phyloP scores from a whole-genome alignment of 2,329 filamentous ascomycete species.

The Hypomyces rosellus region DNA sequence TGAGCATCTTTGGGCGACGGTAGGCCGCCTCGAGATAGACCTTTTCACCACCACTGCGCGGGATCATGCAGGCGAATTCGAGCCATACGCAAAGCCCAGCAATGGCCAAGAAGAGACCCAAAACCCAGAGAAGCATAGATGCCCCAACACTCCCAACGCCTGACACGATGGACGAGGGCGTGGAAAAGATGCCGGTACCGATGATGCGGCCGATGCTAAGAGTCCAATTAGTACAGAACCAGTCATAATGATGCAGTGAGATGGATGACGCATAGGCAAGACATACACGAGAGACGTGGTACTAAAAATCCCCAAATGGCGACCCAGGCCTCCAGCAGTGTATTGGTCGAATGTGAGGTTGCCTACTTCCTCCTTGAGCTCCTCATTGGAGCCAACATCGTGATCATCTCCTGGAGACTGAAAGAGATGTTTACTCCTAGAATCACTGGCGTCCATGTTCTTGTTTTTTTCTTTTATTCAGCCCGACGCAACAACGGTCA shows the following conservation, averaged over 20 bases:
- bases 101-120: constrained; percentile 14
- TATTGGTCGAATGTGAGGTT: constrained; percentile 16
- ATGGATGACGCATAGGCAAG: no score
- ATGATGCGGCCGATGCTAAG: constrained; percentile 16
- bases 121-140: constrained; percentile 15
- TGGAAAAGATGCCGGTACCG: constrained; percentile 18
- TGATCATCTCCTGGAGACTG: not conserved
- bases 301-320: constrained; percentile 17
- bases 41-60: constrained; percentile 15
- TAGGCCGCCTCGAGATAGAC: constrained; percentile 16
- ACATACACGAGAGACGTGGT: constrained; percentile 17
- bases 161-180: constrained; percentile 16
- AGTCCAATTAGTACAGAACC: no score
- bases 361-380: constrained; percentile 14
- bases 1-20: constrained; percentile 13
- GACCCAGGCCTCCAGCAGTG: constrained; percentile 16
- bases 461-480: no score
- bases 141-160: constrained; percentile 17
- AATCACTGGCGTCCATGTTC: not conserved
- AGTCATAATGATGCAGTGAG: no score
- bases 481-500: no score
- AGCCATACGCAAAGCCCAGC: constrained; percentile 13
- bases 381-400: not conserved
- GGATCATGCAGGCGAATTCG: constrained; percentile 16
- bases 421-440: not conserved